Base-by-base conservation (phyloP, 179 eudicot species). In the Beta corolliflora region DNA sequence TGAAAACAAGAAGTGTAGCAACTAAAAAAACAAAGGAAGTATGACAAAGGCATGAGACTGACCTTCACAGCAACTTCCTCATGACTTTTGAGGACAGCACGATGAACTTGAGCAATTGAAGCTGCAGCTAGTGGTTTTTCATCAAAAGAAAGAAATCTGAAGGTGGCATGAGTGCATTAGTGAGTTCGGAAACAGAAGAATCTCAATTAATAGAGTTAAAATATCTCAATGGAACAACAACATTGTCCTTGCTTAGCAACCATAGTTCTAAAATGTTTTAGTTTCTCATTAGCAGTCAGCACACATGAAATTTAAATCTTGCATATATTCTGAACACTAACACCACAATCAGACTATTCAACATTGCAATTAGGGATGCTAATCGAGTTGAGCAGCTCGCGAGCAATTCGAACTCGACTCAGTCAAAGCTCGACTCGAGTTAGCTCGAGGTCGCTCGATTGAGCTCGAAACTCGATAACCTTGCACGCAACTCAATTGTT, bases 31-130 rank as follows among this genome's bases (percentile, higher is more conserved):
- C 29, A 25, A 25, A 25, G 29, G 29, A 25, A 25, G 29, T 48
- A 48, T 73, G n/a, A 14, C 16, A 65, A 21, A 80, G 41, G 18
- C 41, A 46, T 31, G 10, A 19, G 48, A 79, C 90, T 66, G 75
- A 93, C 98, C 97, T 95, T 95, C 63, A 95, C 92, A 77, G 97
- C 98, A 70, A 93, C 98, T 90, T 95, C 94, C 80, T 90, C 89
- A 44, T 83, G 82, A 77, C 82, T 90, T 81, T 88, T 89, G 83
- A 93, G 85, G 75, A 92, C 67, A 80, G 94, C 99, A 77, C 59
- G 92, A 87, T 93, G 99, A 80, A 95, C 99, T 89, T 93, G 98
- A 80, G 95, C 95, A 87, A 95, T 92, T 60, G 99, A 95, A 73
- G 98, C 99, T 84, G 99, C 98, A 77, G 99, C 98, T 82, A 95